Base-by-base conservation (phyloP, 202 grass and related monocot genomes). In the Cymbopogon flexuosus region DNA sequence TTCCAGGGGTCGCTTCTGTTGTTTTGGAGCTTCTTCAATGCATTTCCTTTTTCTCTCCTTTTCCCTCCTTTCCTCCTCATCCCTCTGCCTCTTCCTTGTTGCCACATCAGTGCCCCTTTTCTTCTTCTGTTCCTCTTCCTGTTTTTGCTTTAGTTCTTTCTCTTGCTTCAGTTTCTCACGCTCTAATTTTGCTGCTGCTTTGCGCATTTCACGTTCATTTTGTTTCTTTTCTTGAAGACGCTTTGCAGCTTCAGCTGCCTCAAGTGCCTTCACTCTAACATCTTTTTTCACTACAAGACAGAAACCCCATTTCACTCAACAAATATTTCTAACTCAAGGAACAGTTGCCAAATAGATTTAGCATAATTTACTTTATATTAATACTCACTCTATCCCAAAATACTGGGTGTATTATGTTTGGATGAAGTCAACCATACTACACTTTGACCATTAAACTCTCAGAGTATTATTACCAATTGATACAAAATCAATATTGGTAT, bases 241-340 rank as follows among this genome's bases (percentile, higher is more conserved):
- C 78, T 95, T 98, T 66, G 87, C 93, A 59, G 95, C 88, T 77
- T 98, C 95, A 39, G 95, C 95, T 82, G 82, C 90, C 84, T 98
- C 89, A 79, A 98, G 76, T 43, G 95, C 90, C 70, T 92, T 93
- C 60, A 98, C 90, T 89, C 81, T 94, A 70, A 95, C 87, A 65
- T 95, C 96, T 72, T 90, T 95, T 88, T 93, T 95, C 81, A 81
- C 96, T 95, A 52, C 83, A 87, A 84, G 72, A 72, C 21, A 70
- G 39, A 3, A 76, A 19, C 3, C 33, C 41, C 61, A 76, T 65
- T 68, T 68, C 45, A 62, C 62, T 77, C 18, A 84, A 72, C 6
- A 66, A 65, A 68, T 39, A 19, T 35, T 60, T 67, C 3, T 46
- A 83, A 65, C 62, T 61, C 30, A 84, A 73, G 4, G 15, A 74